Base-by-base conservation (phyloP, 352 stramenopile genomes). In the Saprolegnia parasitica region DNA sequence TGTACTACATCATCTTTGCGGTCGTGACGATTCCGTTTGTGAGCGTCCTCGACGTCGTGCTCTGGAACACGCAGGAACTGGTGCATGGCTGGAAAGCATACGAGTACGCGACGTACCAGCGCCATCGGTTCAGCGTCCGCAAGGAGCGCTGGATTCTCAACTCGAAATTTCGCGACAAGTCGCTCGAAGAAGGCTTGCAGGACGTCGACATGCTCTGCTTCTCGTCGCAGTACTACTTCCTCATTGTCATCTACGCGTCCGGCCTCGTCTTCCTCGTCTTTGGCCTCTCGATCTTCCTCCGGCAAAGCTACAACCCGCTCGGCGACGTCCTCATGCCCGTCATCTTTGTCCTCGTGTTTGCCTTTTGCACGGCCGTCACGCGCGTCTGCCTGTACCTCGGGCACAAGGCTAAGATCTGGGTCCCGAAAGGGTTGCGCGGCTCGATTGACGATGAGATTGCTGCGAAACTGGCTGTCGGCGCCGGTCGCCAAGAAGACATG, bases 61-160 rank as follows among this genome's bases (percentile, higher is more conserved):
- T 99, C 70, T 83, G 98, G 3, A 98, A 98, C 74, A 97, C 91
- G 29, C 89, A 98, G 65, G 96, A 99, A 72, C 87, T 99, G 15
- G 82, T 96, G 10, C 92, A 98, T 67, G 96, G 96, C 9, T 99
- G 96, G 94, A 97, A 97, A 74, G 83, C 99, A 11, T 98, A 98
- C 79, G 96, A 99, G 78, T 99, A 98, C 77, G 81, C 98, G 6
- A 90, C 89, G 40, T 99, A 98, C 74, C 92, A 98, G 72, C 81
- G 94, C 65, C 98, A 98, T 74, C 86, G 96, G 35, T 99, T 99
- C 75, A 80, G 78, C 15, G 96, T 97, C 37, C 86, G 96, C 20
- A 89, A 98, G 40, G 80, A 93, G 45, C 84, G 90, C 8, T 99
- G 96, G 96, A 95, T 95, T 67, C 88, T 99, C 56, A 68, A 80